Percentiles rank a stretch among this genome's conserved stretches.
These are phyloP conservation scores for Orbilia javanica DNA, from an alignment of 2,329 filamentous ascomycete species.

Conservation along the genomic window DNA sequence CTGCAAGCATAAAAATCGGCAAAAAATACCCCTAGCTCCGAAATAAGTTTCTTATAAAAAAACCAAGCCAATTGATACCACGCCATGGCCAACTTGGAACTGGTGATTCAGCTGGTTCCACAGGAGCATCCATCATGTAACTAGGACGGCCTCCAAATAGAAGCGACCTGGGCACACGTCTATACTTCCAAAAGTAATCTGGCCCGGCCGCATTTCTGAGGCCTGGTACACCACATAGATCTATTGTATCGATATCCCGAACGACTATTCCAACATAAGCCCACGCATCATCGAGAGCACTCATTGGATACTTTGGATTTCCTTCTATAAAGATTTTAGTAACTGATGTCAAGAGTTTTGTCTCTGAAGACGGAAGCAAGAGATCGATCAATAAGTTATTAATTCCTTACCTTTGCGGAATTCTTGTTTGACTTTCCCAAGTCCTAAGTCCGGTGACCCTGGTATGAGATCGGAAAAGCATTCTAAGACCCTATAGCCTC, in stretches of 20 bases:
- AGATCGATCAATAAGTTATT: no score
- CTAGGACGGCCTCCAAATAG: background rate
- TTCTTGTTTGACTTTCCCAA: constrained; percentile 1
- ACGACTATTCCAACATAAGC: constrained; percentile 3
- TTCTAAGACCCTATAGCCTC: background rate
- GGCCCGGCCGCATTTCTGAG: background rate
- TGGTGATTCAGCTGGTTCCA: background rate
- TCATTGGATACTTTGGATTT: background rate
- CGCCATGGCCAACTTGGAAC: background rate
- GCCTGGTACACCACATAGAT: constrained; percentile 1
- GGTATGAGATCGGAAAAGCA: background rate
- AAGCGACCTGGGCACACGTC: constrained; percentile 9
- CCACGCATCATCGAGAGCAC: background rate
- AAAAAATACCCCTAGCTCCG: background rate
- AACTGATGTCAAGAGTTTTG: no score
- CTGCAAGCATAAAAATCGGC: background rate
- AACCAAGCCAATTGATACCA: background rate
- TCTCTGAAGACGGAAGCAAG: no score
- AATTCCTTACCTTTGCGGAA: background rate
- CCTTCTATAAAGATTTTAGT: background rate
- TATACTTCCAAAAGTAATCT: constrained; percentile 28
- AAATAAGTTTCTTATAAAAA: background rate
- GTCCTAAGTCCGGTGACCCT: background rate
- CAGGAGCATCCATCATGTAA: background rate
- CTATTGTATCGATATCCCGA: constrained; percentile 9